Evolutionary conservation across 2,329 filamentous ascomycete species (phyloP), one percentile per base, ranked within the genome.

Genomic region (Trichoderma lentiforme): DNA sequence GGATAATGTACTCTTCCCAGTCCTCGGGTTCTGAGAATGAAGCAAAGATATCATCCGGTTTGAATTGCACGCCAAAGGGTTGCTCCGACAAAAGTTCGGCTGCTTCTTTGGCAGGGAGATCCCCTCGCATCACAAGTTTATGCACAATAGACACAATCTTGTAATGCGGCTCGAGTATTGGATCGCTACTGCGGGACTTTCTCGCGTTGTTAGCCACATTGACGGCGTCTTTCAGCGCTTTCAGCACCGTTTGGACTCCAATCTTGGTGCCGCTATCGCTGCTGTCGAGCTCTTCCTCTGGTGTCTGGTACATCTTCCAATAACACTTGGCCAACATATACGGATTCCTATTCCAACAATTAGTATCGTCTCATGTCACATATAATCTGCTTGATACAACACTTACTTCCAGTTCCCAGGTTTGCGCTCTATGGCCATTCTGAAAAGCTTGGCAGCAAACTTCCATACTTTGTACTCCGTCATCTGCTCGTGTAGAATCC

Each of bases 91-190:
- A 79, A n/a, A 89, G 82, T 57, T 85, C 77, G 43, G 85, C 86
- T 0, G 83, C 88, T 18, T 86, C 83, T 60, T 84, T 81, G n/a
- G 82, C 81, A 3, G 81, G 73, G 6, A 90, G 76, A 34, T 88
- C 85, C 15, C 82, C 81, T 15, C 84, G 82, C 39, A 84, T 84
- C 18, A 97, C 92, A 28, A 97, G 86, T 80, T 98, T 97, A 82
- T 97, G 90, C 7, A 94, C 83, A 26, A 96, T 84, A 2, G 93
- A 92, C 43, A 96, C 88, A 24, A 97, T 91, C 82, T 97, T 97
- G 85, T 97, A 97, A 79, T 97, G 94, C 4, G 95, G 95, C 79
- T 97, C 95, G 18, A 98, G 86, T 28, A 97, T 91, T 0, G 93
- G 94, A 73, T 97, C 94, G 24, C 86, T 90, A 78, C 86, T 84